Percentiles rank a stretch among this genome's conserved stretches.
phyloP scores from a whole-genome alignment of 75 land plant genomes.

The Adiantum capillusveneris region DNA sequence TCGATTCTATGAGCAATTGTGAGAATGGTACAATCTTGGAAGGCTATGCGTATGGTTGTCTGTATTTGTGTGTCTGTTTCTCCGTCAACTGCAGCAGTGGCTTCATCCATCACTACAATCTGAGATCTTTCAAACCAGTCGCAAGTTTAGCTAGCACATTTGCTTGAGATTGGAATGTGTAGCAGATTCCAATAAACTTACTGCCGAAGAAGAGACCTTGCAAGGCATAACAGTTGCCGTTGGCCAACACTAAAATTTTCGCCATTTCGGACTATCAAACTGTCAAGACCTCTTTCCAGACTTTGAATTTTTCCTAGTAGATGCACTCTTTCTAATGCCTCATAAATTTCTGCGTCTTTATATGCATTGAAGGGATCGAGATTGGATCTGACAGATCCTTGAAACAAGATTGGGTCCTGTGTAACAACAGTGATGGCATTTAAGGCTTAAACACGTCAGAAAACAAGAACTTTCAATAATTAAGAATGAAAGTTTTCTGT shows the following conservation, averaged over 20 bases:
- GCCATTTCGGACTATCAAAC: conserved; percentile 25
- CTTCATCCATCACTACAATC: conserved; percentile 32
- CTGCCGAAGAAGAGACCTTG: conserved; percentile 25
- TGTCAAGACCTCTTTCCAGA: conserved; percentile 19
- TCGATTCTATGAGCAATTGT: conserved; percentile 28
- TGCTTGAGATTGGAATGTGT: too few species aligned
- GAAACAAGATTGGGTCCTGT: conserved; percentile 35
- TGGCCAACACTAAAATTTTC: conserved; percentile 36
- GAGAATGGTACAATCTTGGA: conserved; percentile 24
- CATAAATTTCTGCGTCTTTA: conserved; percentile 24
- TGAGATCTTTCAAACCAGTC: conserved; percentile 18
- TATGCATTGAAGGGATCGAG: conserved; percentile 32
- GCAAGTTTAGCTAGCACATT: background rate
- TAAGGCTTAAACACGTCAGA: too few species aligned
- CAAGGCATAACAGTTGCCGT: conserved; percentile 28
- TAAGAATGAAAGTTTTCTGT: too few species aligned
- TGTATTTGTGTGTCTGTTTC: conserved; percentile 29
- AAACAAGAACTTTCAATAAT: too few species aligned
- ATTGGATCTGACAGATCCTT: conserved; percentile 29
- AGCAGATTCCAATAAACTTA: background rate
- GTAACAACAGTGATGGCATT: too few species aligned
- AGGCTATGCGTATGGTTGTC: conserved; percentile 16
- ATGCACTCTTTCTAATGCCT: conserved; percentile 24
- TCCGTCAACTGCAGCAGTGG: conserved; percentile 29
- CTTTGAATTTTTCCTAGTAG: conserved; percentile 17